Evolutionary conservation across 2,329 filamentous ascomycete species (phyloP).

Genomic region (Teratosphaeria pseudoeucalypti): DNA sequence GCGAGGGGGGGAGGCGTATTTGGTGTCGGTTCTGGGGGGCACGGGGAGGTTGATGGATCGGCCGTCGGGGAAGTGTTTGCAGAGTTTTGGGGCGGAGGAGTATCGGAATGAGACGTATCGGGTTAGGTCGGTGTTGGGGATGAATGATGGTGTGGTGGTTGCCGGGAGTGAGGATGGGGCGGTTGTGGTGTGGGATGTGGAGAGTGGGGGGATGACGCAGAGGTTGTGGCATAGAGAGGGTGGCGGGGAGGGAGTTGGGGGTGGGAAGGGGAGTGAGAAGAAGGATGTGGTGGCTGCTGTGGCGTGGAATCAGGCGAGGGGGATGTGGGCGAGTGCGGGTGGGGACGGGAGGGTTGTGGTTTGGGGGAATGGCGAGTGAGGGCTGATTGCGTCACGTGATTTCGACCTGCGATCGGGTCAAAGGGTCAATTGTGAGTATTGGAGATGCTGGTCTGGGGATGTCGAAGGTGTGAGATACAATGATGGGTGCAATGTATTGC

Average conservation of each 20-base stretch:
- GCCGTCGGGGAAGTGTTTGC: constrained; percentile 59
- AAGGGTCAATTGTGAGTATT: no score
- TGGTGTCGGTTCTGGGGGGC: constrained; percentile 68
- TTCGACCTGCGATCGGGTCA: no score
- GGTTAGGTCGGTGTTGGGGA: constrained; percentile 65
- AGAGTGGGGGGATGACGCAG: constrained; percentile 56
- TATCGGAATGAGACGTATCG: constrained; percentile 59
- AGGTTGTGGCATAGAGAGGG: constrained; percentile 41
- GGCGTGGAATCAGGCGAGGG: constrained; percentile 35
- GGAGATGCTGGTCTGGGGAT: no score
- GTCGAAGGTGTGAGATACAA: no score
- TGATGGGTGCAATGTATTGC: no score
- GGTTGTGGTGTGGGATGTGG: constrained; percentile 73
- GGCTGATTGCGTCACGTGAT: background rate
- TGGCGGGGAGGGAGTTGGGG: constrained; percentile 10
- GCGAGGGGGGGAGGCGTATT: constrained; percentile 60
- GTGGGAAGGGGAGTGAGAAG: constrained; percentile 27
- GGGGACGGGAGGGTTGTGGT: constrained; percentile 35
- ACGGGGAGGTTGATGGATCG: constrained; percentile 74
- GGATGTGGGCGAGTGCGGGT: constrained; percentile 40
- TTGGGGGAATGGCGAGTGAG: constrained; percentile 15
- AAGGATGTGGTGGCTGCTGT: constrained; percentile 40
- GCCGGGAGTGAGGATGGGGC: constrained; percentile 70
- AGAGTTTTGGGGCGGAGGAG: constrained; percentile 51
- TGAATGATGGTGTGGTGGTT: constrained; percentile 65